These are phyloP conservation scores for Chrysoporthe cubensis DNA, from an alignment of 2,329 filamentous ascomycete genomes.

Conservation along the genomic window DNA sequence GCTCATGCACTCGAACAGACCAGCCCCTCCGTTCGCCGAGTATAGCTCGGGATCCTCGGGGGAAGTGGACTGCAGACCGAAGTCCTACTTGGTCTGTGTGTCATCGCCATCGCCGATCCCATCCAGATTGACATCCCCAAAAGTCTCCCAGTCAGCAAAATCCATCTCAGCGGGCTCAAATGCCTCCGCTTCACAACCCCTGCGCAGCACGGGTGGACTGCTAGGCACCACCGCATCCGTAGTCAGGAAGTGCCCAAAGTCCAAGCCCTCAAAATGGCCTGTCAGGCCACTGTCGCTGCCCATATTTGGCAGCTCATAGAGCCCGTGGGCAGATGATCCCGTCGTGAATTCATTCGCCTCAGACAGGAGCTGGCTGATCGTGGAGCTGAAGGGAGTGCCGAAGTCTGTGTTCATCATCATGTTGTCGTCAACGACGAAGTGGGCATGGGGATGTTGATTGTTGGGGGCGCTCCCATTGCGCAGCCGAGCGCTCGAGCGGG, in stretches of 20 bases:
- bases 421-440: constrained; percentile 40
- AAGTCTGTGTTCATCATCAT: constrained; percentile 36
- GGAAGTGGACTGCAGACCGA: neutral
- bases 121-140: constrained; percentile 20
- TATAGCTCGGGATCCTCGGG: neutral
- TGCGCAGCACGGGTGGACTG: constrained; percentile 48
- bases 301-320: constrained; percentile 49
- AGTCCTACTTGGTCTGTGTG: constrained; percentile 7
- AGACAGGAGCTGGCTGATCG: constrained; percentile 66
- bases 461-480: constrained; percentile 46
- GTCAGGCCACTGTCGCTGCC: constrained; percentile 40
- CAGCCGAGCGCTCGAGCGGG: constrained; percentile 40
- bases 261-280: constrained; percentile 39
- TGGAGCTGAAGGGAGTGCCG: constrained; percentile 64
- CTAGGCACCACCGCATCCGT: constrained; percentile 53
- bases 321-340: constrained; percentile 42
- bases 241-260: constrained; percentile 54
- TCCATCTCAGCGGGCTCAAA: constrained; percentile 33
- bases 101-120: constrained; percentile 14
- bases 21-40: neutral
- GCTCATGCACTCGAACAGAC: neutral
- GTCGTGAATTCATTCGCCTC: constrained; percentile 54
- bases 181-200: constrained; percentile 29
- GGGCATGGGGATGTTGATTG: constrained; percentile 36
- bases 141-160: constrained; percentile 29